Base-by-base conservation (phyloP, 1,284 basidiomycete genomes). In the Earliella scabrosa region DNA sequence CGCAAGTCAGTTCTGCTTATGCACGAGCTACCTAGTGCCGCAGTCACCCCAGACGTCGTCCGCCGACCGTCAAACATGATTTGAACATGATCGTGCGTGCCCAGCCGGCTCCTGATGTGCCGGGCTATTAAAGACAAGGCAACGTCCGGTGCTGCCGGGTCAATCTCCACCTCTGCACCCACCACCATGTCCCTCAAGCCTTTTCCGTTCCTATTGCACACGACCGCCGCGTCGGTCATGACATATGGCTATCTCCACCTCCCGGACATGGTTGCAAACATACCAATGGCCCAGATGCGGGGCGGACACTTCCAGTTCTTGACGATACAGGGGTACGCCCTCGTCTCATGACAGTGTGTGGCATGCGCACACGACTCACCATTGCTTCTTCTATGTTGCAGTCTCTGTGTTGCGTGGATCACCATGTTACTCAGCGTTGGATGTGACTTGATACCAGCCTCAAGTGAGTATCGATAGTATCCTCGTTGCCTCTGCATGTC, bases 231-330 rank as follows among this genome's bases (percentile, higher is more conserved):
- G 4, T 65, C 66, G 1, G 64, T 78, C 49, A 83, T 86, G 80
- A 62, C 73, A 0, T 81, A 79, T 65, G 83, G 82, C 0, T 85
- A 75, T 60, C 60, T 68, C 4, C 68, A 71, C 32, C 67, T 85
- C 16, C 63, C 69, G 47, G 60, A 63, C 4, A 60, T 80, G 14
- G 60, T 71, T 7, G 68, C 77, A 18, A 69, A 77, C 56, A 60
- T 65, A 2, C 77, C 71, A 63, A 77, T 87, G 31, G 53, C 61
- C 3, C 59, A 61, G 2, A 82, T 83, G 64, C 82, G 79, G 59
- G 87, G 88, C 20, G 90, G 89, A 0, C 83, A 86, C 60, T 78
- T 80, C 45, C 86, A 87, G 67, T 93, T 82, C 66, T 72, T 94
- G 48, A 93, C 92, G 0, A 89, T 92, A 57, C 84, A 90, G 72